Evolutionary conservation across 1,139 yeast species (phyloP).

Genomic region (Yamadazyma aaseri): DNA sequence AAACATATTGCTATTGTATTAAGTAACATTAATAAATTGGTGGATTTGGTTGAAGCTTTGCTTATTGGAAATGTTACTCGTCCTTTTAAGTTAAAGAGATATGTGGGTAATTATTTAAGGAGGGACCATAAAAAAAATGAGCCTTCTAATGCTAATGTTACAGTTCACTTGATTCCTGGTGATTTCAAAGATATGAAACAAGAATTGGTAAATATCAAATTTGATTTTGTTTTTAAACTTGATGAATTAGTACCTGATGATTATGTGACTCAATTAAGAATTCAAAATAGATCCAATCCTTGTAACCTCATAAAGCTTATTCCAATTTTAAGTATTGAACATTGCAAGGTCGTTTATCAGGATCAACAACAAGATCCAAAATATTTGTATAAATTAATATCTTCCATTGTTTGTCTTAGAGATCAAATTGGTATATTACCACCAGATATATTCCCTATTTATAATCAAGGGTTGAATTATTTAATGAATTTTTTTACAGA

Average conservation of each 20-base stretch:
- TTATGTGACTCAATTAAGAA: constrained; percentile 28
- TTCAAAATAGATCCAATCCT: constrained; percentile 30
- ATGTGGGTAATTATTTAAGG: constrained; percentile 55
- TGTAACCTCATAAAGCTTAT: constrained; percentile 68
- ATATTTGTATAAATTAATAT: constrained; percentile 65
- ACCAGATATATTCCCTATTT: constrained; percentile 74
- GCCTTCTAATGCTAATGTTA: constrained; percentile 19
- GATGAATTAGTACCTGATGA: constrained; percentile 60
- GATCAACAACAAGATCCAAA: constrained; percentile 28
- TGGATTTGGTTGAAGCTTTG: constrained; percentile 79
- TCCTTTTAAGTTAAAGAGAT: constrained; percentile 49
- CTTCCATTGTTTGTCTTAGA: constrained; percentile 80
- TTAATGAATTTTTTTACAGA: constrained; percentile 59
- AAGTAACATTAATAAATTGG: constrained; percentile 38
- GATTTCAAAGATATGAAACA: constrained; percentile 31
- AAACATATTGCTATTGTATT: constrained; percentile 33
- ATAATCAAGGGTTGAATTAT: constrained; percentile 63
- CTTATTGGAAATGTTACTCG: constrained; percentile 67
- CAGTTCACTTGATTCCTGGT: constrained; percentile 46
- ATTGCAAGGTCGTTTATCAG: constrained; percentile 46
- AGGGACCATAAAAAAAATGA: constrained; percentile 34
- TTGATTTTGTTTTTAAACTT: constrained; percentile 66
- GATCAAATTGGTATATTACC: constrained; percentile 85
- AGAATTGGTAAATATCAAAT: constrained; percentile 30
- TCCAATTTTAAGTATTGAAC: constrained; percentile 82